phyloP scores from a whole-genome alignment of 257 asterid genomes.

The Henckelia pumila region DNA sequence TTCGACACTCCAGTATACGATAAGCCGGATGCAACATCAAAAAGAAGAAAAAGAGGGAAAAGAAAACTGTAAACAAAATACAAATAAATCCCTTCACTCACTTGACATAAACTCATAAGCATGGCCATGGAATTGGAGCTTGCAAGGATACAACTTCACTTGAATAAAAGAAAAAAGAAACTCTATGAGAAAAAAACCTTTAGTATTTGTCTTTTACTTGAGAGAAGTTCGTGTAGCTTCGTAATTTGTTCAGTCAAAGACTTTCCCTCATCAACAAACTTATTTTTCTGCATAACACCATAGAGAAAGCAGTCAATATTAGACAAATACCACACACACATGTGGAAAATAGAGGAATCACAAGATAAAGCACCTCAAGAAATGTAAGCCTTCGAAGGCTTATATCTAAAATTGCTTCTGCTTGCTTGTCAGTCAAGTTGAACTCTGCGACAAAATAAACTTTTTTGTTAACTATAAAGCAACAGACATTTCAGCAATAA shows the following conservation, averaged over 20 bases:
- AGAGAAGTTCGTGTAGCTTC: conserved; percentile 77
- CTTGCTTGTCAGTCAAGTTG: conserved; percentile 83
- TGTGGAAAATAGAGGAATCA: conserved; percentile 19
- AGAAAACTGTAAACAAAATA: conserved; percentile 5
- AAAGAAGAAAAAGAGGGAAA: background rate
- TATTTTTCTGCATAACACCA: conserved; percentile 66
- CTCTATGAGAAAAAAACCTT: conserved; percentile 47
- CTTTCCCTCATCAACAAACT: conserved; percentile 81
- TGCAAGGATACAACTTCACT: conserved; percentile 1
- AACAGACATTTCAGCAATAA: background rate
- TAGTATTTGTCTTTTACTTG: conserved; percentile 69
- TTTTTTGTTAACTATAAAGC: background rate
- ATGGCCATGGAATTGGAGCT: conserved; percentile 18
- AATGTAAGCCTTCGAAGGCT: conserved; percentile 88
- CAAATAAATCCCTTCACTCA: conserved; percentile 15
- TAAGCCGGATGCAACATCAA: conserved; percentile 1
- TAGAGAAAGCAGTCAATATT: conserved; percentile 17
- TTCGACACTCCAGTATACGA: conserved; percentile 10
- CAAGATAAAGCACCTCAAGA: conserved; percentile 64
- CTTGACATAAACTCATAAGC: conserved; percentile 8
- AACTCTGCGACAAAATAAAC: conserved; percentile 55
- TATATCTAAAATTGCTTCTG: conserved; percentile 92
- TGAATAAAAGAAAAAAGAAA: conserved; percentile 12
- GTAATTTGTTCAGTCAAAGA: conserved; percentile 65
- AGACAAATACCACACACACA: conserved; percentile 7